Evolutionary conservation across 2,329 filamentous ascomycete genomes (phyloP).

Genomic region (Laburnicola sp.): DNA sequence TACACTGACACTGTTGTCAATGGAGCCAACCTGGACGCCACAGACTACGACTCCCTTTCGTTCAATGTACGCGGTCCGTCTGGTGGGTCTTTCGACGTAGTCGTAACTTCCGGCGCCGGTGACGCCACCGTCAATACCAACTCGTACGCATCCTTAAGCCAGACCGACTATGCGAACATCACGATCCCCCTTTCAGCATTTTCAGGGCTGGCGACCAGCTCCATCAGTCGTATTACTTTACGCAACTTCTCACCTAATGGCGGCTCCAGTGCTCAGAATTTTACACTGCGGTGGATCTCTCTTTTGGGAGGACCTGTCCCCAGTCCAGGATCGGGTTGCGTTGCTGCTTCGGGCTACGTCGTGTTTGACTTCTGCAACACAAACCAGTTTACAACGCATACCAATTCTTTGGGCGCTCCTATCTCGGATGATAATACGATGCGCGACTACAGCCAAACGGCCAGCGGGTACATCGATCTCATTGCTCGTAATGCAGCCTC

Average conservation of each 20-base stretch:
- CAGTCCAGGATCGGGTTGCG: not conserved
- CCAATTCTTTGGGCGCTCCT: constrained; percentile 2
- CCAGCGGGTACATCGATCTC: constrained; percentile 6
- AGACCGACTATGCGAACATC: constrained; percentile 4
- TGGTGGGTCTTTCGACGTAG: constrained; percentile 8
- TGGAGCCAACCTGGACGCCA: constrained; percentile 4
- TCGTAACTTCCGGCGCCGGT: constrained; percentile 4
- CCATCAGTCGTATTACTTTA: constrained; percentile 8
- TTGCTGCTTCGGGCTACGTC: not conserved
- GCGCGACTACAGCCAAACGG: constrained; percentile 5
- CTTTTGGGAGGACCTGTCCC: constrained; percentile 5
- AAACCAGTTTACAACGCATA: constrained; percentile 5
- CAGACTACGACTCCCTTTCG: constrained; percentile 3
- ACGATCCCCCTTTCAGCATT: constrained; percentile 10
- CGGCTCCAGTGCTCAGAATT: not conserved
- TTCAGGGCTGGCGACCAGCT: not conserved
- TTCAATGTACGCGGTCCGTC: constrained; percentile 5
- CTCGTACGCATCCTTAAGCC: constrained; percentile 3
- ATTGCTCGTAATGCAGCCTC: constrained; percentile 1
- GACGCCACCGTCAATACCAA: constrained; percentile 7
- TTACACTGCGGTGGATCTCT: constrained; percentile 10
- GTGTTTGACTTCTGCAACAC: constrained; percentile 10
- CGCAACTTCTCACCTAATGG: constrained; percentile 8
- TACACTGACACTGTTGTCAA: constrained; percentile 5
- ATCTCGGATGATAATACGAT: constrained; percentile 11